phyloP scores from a whole-genome alignment of 1,284 basidiomycete genomes.

The Boletellus dicymbophilus region DNA sequence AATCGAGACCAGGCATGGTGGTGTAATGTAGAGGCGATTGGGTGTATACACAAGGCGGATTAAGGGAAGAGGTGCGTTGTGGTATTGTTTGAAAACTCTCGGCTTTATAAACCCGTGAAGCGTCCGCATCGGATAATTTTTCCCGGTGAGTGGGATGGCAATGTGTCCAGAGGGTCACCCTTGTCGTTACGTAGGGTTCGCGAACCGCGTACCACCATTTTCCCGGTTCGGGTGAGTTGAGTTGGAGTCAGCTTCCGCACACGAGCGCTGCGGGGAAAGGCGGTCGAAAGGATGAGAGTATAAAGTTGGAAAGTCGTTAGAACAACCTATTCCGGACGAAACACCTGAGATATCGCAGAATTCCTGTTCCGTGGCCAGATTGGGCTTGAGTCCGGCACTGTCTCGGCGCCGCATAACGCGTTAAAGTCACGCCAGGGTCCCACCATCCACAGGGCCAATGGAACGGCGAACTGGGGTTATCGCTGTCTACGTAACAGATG shows the following conservation, averaged over 20 bases:
- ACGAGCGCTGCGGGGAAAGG: no score
- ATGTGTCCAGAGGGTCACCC: constrained; percentile 23
- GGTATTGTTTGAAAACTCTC: background rate
- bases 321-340: background rate
- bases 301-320: constrained; percentile 8
- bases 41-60: constrained; percentile 26
- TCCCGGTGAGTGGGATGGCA: constrained; percentile 6
- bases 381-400: background rate
- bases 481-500: no score
- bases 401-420: constrained; percentile 6
- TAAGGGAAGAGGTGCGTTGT: constrained; percentile 9
- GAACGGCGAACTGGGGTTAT: no score
- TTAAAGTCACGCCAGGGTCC: no score
- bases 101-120: constrained; percentile 22
- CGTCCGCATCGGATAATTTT: constrained; percentile 14
- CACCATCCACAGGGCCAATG: no score
- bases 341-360: background rate
- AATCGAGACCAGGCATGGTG: constrained; percentile 47
- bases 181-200: constrained; percentile 24
- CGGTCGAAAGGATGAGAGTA: constrained; percentile 9
- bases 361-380: constrained; percentile 5
- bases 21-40: constrained; percentile 7
- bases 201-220: constrained; percentile 5
- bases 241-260: no score
- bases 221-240: constrained; percentile 10